Conservation (phyloP, 2,329 filamentous ascomycete species). For the Aspergillus amoenus region DNA sequence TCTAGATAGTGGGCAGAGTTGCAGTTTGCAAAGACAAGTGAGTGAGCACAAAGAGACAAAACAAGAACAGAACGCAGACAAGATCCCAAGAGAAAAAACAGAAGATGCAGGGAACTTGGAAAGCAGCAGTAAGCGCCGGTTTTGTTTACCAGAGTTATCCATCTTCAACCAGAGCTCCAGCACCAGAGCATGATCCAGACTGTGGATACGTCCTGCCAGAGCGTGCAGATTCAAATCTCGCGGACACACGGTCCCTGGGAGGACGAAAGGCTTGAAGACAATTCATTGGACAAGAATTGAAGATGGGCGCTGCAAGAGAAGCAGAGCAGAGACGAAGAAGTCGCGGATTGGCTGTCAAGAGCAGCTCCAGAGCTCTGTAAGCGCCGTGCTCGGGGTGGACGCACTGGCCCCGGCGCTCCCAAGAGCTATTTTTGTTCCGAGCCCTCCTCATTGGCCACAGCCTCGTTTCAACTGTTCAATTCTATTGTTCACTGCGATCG, state of each 20-base stretch:
- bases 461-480: slow-evolving; percentile 1
- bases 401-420: slow-evolving; percentile 4
- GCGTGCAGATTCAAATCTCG: slow-evolving; percentile 19
- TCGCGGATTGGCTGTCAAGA: slow-evolving; percentile 16
- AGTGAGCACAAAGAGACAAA: slow-evolving; percentile 1
- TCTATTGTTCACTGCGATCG: background rate
- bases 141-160: slow-evolving; percentile 2
- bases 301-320: slow-evolving; percentile 14
- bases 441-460: background rate
- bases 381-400: slow-evolving; percentile 15
- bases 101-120: background rate
- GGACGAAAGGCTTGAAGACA: background rate
- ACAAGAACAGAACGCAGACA: background rate
- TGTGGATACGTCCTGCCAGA: slow-evolving; percentile 1
- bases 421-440: slow-evolving; percentile 8
- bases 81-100: background rate
- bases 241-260: slow-evolving; percentile 7
- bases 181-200: slow-evolving; percentile 2
- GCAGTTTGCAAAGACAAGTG: background rate
- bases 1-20: background rate
- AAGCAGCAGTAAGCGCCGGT: slow-evolving; percentile 7
- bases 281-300: slow-evolving; percentile 12
- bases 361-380: slow-evolving; percentile 13
- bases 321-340: background rate
- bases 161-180: slow-evolving; percentile 5